phyloP scores from a whole-genome alignment of 1,284 basidiomycete species.

The Termitomyces sp. region DNA sequence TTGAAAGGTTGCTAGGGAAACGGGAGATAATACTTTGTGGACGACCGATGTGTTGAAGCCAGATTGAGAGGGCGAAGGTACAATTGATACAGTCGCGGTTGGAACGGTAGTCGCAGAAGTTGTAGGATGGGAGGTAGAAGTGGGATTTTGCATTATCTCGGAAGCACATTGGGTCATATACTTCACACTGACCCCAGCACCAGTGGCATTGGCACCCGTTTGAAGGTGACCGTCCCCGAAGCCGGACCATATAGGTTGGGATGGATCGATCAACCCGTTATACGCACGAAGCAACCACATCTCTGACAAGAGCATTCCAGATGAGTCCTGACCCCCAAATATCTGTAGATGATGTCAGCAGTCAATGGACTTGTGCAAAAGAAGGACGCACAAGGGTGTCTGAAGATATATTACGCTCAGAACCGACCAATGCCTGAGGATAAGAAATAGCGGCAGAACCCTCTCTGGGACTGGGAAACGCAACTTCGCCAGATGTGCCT shows the following conservation, averaged over 20 bases:
- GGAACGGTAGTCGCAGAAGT: constrained; percentile 20
- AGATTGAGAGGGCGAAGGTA: neutral
- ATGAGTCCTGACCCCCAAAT: constrained; percentile 67
- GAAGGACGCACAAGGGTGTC: constrained; percentile 55
- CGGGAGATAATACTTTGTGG: constrained; percentile 63
- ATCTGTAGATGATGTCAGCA: constrained; percentile 30
- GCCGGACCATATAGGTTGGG: constrained; percentile 54
- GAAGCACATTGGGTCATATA: constrained; percentile 60
- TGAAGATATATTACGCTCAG: constrained; percentile 41
- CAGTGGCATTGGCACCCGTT: constrained; percentile 57
- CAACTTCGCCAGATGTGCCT: constrained; percentile 36
- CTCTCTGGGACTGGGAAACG: constrained; percentile 60
- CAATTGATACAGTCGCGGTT: constrained; percentile 15
- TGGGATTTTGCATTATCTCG: constrained; percentile 25
- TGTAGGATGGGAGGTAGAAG: constrained; percentile 22
- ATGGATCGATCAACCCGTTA: constrained; percentile 48
- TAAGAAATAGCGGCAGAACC: constrained; percentile 65
- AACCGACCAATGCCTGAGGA: constrained; percentile 50
- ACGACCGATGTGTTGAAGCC: constrained; percentile 48
- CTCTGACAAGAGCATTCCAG: constrained; percentile 64
- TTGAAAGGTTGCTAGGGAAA: constrained; percentile 58
- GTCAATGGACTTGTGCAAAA: neutral
- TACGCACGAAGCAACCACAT: constrained; percentile 75
- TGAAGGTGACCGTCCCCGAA: constrained; percentile 57
- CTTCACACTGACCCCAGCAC: constrained; percentile 58